Base-by-base conservation (phyloP, 495 filamentous ascomycete species). In the Penicillium pancosmium region DNA sequence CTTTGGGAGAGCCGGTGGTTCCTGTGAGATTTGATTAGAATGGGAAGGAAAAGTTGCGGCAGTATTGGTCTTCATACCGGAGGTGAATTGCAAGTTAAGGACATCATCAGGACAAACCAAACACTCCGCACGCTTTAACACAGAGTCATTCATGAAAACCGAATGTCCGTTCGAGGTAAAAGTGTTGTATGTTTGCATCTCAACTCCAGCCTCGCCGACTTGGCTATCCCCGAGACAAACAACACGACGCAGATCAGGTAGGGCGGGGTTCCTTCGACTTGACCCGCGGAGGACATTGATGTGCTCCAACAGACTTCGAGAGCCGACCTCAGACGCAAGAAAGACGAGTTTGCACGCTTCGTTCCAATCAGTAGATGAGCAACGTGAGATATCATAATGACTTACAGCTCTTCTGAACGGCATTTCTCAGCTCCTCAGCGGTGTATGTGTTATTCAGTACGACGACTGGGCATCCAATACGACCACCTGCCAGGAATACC, bases 21-120 rank as follows among this genome's bases (percentile, higher is more conserved):
- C 90, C 67, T 68, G 48, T 27, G 36, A 15, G 12, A 23, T 6
- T 13, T 19, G n/a, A 35, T 48, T 34, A 27, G 27, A 35, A 23
- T 18, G 7, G 16, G 25, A 35, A 40, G 10, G 18, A 23, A 8
- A 0, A 27, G 0, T 15, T 5, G 11, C 9, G 21, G 21, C 9
- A 4, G 10, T 10, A 11, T 27, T 13, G 27, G 83, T 1, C 88
- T 91, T 18, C 15, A 90, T 92, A 52, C 91, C 91, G 12, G 86
- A 90, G 3, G 92, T 95, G 72, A 96, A 96, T 63, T 96, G 92
- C 59, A 96, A 89, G 66, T 95, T 95, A 41, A 92, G 81, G 1
- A 89, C 82, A 41, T 95, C 91, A 50, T 83, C 71, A 1, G 80
- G 71, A 19, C 72, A 62, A 19, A 93, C 73, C 0, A 72, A 12